Conservation (phyloP, 2,329 filamentous ascomycete genomes). For the Endoconidiophora laricicola region DNA sequence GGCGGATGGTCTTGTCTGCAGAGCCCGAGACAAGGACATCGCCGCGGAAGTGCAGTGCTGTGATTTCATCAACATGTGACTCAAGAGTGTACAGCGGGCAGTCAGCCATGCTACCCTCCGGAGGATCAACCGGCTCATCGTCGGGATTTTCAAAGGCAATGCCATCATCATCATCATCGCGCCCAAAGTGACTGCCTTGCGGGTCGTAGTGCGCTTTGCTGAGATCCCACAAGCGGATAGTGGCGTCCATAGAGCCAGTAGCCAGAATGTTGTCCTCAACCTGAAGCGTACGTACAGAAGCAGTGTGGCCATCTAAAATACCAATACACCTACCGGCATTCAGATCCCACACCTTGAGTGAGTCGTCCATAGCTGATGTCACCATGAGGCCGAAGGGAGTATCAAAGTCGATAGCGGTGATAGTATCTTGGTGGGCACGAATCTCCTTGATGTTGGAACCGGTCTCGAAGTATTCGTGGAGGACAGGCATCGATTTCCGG, state of each 20-base stretch:
- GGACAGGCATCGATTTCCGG: conserved; percentile 76
- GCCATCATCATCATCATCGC: conserved; percentile 43
- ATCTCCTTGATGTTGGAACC: conserved; percentile 80
- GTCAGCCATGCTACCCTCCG: conserved; percentile 69
- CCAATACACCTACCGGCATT: conserved; percentile 88
- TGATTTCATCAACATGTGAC: conserved; percentile 86
- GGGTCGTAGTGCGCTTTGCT: conserved; percentile 76
- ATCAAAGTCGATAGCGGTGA: conserved; percentile 90
- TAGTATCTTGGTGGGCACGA: conserved; percentile 70
- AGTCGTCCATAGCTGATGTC: conserved; percentile 81
- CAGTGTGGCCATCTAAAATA: conserved; percentile 79
- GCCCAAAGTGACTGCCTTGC: conserved; percentile 42
- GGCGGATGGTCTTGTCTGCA: conserved; percentile 88
- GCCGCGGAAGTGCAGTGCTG: conserved; percentile 77
- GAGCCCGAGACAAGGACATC: conserved; percentile 89
- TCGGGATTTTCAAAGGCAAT: conserved; percentile 58
- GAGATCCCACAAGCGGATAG: conserved; percentile 79
- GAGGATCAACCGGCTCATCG: conserved; percentile 50
- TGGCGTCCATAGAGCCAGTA: conserved; percentile 87
- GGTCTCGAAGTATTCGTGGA: conserved; percentile 88
- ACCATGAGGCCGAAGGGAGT: conserved; percentile 94
- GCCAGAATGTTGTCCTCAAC: conserved; percentile 92
- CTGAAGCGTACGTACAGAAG: conserved; percentile 80
- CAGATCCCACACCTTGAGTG: conserved; percentile 89
- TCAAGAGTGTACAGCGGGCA: conserved; percentile 78